Percentiles rank a stretch among this genome's conserved stretches.
phyloP scores from a whole-genome alignment of 1,284 basidiomycete genomes.

The Austropuccinia psidii region DNA sequence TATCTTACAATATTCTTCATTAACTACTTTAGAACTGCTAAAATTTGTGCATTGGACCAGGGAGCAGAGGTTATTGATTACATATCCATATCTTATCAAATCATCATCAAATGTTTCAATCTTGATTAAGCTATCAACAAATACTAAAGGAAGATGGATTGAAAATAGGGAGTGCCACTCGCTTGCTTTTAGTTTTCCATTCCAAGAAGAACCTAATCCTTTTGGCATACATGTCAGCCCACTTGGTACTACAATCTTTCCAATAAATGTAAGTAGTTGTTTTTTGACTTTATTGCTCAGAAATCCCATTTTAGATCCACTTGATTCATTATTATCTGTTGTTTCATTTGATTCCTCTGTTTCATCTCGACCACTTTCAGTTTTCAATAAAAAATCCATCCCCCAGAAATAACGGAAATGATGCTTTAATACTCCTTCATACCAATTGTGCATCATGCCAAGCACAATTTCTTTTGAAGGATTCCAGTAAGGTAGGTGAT shows the following conservation, averaged over 20 bases:
- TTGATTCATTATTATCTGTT: too few species aligned
- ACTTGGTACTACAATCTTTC: too few species aligned
- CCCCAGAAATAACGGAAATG: conserved; percentile 11
- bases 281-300: background rate
- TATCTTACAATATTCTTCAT: background rate
- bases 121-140: too few species aligned
- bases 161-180: too few species aligned
- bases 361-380: background rate
- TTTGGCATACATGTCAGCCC: too few species aligned
- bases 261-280: background rate
- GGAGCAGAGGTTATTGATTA: conserved; percentile 33
- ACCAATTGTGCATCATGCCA: conserved; percentile 28
- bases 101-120: too few species aligned
- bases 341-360: background rate
- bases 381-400: background rate
- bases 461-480: background rate
- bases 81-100: too few species aligned
- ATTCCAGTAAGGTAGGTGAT: conserved; percentile 25
- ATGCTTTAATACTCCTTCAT: conserved; percentile 8
- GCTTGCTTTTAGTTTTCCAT: too few species aligned
- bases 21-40: conserved; percentile 11
- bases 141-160: too few species aligned
- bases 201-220: too few species aligned
- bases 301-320: too few species aligned
- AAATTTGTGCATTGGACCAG: conserved; percentile 37